Percentiles rank a stretch among this genome's conserved stretches.
Evolutionary conservation across 768 basidiomycete genomes (phyloP).

Genomic region (Tubosaeta sp.): DNA sequence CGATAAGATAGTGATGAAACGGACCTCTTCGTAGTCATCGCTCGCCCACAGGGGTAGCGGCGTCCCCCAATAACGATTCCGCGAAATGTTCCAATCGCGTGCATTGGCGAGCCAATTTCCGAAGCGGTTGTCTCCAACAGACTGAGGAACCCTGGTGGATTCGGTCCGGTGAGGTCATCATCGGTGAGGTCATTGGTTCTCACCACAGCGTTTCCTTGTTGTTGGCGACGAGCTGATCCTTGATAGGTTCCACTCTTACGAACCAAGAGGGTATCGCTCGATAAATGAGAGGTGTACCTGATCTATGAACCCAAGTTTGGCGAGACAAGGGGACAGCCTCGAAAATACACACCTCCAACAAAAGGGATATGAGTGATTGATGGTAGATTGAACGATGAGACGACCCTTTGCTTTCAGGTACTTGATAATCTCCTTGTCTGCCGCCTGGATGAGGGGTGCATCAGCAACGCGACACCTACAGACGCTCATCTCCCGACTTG

Average conservation of each 20-base stretch:
- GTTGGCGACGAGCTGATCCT: conserved; percentile 84
- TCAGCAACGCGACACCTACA: background rate
- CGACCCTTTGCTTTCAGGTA: conserved; percentile 81
- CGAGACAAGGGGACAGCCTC: background rate
- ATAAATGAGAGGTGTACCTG: conserved; percentile 92
- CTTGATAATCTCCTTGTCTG: conserved; percentile 94
- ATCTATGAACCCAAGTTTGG: conserved; percentile 42
- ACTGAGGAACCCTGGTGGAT: conserved; percentile 79
- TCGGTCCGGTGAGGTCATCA: conserved; percentile 1
- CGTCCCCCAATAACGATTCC: conserved; percentile 99
- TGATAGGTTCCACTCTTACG: conserved; percentile 78
- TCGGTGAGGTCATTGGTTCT: conserved; percentile 10
- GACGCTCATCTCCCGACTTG: conserved; percentile 23
- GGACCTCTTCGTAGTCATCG: conserved; percentile 83
- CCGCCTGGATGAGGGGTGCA: conserved; percentile 49
- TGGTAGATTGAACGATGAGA: conserved; percentile 79
- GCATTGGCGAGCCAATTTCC: conserved; percentile 98
- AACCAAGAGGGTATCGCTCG: conserved; percentile 97
- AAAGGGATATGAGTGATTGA: conserved; percentile 92
- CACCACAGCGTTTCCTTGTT: conserved; percentile 90
- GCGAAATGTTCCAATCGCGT: conserved; percentile 99
- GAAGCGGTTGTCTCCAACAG: conserved; percentile 87
- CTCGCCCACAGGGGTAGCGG: conserved; percentile 96
- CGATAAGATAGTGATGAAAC: background rate
- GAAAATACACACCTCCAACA: conserved; percentile 76